Base-by-base conservation (phyloP, 148 eudicot species). In the Fagopyrum tataricum region DNA sequence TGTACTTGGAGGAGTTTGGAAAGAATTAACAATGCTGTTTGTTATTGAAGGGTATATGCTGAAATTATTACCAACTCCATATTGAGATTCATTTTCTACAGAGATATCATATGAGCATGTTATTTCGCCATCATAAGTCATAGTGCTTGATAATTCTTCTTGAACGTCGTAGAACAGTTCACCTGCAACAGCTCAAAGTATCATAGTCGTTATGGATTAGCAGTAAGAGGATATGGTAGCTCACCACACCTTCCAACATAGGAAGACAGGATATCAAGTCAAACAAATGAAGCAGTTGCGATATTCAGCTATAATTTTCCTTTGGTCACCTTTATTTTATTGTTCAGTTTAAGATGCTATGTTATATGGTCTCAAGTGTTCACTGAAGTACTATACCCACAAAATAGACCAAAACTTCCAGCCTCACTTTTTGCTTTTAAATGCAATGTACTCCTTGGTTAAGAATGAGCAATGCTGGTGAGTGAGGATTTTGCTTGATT, bases 141-240 rank as follows among this genome's bases (percentile, higher is more conserved):
- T 43, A n/a, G 47, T 55, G 43, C 55, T 71, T 39, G 84, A 78
- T 59, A 79, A 81, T 66, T 77, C 78, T 67, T 88, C 87, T 75
- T 78, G 78, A 79, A 88, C 81, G 77, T 93, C 96, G 76, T 81
- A 78, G 72, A 80, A 84, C 6, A 84, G 82, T 69, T 87, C 90
- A 44, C 73, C 82, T 67, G 74, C 75, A 82, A 46, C 13, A 81
- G 56, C 48, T 37, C 56, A 67, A 49, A 49, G 55, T 49, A 49
- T 12, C n/a, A 49, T 4, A 14, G 15, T 44, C 47, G 11, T 44
- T 7, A 44, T 2, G 11, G 47, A 44, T 44, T 44, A 5, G 2
- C 47, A 44, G 7, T 44, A 44, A 44, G 11, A 44, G 17, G 17
- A 12, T 49, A 12, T n/a, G 17, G 55, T 15, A 14, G 2, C 14